A percentile compares a stretch with the other conserved stretches of the same genome.
Conservation (phyloP, 169 alveolate species). For the Plasmodium knowlesi region DNA sequence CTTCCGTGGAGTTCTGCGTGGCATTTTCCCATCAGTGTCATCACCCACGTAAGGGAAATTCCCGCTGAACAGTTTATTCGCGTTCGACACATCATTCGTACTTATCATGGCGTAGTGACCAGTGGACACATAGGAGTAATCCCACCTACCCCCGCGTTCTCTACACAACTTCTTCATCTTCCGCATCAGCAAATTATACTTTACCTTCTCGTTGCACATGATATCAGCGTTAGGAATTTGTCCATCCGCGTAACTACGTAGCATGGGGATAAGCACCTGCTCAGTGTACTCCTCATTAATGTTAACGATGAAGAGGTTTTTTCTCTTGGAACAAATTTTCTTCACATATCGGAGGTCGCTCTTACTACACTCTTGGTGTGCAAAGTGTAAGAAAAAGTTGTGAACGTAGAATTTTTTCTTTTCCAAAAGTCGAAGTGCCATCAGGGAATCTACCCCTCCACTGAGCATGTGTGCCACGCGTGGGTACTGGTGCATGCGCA, state of each 20-base stretch:
- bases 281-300: slow-evolving; percentile 49
- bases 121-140: slow-evolving; percentile 43
- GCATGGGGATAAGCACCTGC: slow-evolving; percentile 44
- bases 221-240: slow-evolving; percentile 57
- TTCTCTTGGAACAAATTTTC: slow-evolving; percentile 22
- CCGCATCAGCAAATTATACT: slow-evolving; percentile 27
- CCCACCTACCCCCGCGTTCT: neutral
- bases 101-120: slow-evolving; percentile 72
- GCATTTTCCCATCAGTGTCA: neutral
- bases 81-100: slow-evolving; percentile 24
- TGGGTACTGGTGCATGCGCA: slow-evolving; percentile 46
- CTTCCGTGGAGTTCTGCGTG: neutral
- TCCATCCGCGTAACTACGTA: slow-evolving; percentile 41
- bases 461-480: slow-evolving; percentile 69
- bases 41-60: neutral
- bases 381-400: slow-evolving; percentile 35
- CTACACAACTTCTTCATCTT: slow-evolving; percentile 3
- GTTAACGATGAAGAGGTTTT: slow-evolving; percentile 29
- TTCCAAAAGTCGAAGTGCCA: slow-evolving; percentile 57
- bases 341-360: slow-evolving; percentile 42
- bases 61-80: slow-evolving; percentile 29
- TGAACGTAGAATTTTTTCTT: slow-evolving; percentile 30
- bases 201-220: slow-evolving; percentile 56
- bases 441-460: slow-evolving; percentile 64
- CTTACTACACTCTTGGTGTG: slow-evolving; percentile 40